Base-by-base conservation (phyloP, 805 yeast genomes). In the Lachancea sp. region DNA sequence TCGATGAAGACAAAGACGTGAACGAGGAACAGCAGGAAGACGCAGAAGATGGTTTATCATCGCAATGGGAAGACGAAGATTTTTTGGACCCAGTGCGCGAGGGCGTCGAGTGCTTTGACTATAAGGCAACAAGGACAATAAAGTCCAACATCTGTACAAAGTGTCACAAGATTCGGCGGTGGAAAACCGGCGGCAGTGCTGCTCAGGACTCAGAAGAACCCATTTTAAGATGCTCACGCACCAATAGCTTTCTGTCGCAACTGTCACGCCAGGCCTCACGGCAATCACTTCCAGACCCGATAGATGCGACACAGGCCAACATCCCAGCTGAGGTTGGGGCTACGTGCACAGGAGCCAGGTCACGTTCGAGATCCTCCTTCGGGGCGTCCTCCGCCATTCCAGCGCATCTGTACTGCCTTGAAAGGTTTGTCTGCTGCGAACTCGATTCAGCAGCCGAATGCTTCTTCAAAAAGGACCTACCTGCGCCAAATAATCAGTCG, bases 391-490 rank as follows among this genome's bases (percentile, higher is more conserved):
- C 40, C 42, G 23, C 51, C 1, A 54, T 57, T 23, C 54, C 59
- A 8, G 46, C 60, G 8, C 62, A 57, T 32, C 34, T 57, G 13
- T 57, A 50, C 38, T 53, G 60, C 15, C 38, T 57, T 28, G 62
- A 57, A 39, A 48, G 55, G 23, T 55, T 54, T 41, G 58, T 57
- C 18, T 41, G 56, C 5, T 45, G 54, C 4, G 60, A 52, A 24
- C 43, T 57, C 31, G 62, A 57, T 24, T 42, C 49, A 4, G 42
- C 42, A 7, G 38, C 47, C 21, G 47, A 40, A 19, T 29, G 28
- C 17, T 44, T 44, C 23, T 44, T 40, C 40, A 18, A 34, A 15
- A 29, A 28, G 17, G 39, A 34, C 19, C 28, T 9, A 6, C 19
- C 34, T 9, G 8, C 28, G 3, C 34, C 12, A 7, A 16, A 15